Conservation (phyloP, 2,329 filamentous ascomycete genomes). For the Coniochaeta prunicola region DNA sequence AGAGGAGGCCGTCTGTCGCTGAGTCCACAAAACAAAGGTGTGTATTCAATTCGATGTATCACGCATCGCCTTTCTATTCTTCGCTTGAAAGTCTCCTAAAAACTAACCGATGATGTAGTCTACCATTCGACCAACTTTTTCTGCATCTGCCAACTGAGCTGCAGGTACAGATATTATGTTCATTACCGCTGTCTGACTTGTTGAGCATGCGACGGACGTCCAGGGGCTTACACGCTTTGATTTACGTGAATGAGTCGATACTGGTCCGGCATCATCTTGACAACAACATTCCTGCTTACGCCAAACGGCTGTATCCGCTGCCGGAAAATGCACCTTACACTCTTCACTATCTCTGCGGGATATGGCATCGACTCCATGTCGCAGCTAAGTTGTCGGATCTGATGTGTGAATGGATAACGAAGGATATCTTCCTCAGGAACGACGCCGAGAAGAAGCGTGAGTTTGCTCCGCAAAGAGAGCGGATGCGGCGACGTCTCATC, state of each 20-base stretch:
- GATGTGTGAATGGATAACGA: slow-evolving; percentile 58
- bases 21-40: slow-evolving; percentile 18
- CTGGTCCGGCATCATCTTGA: slow-evolving; percentile 56
- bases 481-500: slow-evolving; percentile 58
- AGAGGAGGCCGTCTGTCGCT: slow-evolving; percentile 11
- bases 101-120: slow-evolving; percentile 13
- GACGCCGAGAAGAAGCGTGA: slow-evolving; percentile 47
- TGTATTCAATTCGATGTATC: slow-evolving; percentile 17
- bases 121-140: slow-evolving; percentile 51
- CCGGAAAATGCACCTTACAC: slow-evolving; percentile 40
- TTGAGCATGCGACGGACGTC: slow-evolving; percentile 52
- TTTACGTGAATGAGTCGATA: slow-evolving; percentile 52
- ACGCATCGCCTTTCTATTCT: slow-evolving; percentile 1
- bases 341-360: slow-evolving; percentile 54
- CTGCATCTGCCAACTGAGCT: slow-evolving; percentile 52
- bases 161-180: slow-evolving; percentile 55
- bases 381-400: slow-evolving; percentile 54
- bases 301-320: slow-evolving; percentile 50
- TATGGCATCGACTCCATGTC: slow-evolving; percentile 61
- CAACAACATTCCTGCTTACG: slow-evolving; percentile 53
- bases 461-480: slow-evolving; percentile 53
- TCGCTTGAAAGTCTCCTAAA: background rate
- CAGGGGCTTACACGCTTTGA: slow-evolving; percentile 50
- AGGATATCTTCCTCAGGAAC: slow-evolving; percentile 55
- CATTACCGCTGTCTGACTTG: slow-evolving; percentile 52